Percentiles rank a stretch among this genome's conserved stretches.
These are phyloP conservation scores for Phytophthora ramorum DNA, from an alignment of 352 stramenopile genomes.

Conservation along the genomic window DNA sequence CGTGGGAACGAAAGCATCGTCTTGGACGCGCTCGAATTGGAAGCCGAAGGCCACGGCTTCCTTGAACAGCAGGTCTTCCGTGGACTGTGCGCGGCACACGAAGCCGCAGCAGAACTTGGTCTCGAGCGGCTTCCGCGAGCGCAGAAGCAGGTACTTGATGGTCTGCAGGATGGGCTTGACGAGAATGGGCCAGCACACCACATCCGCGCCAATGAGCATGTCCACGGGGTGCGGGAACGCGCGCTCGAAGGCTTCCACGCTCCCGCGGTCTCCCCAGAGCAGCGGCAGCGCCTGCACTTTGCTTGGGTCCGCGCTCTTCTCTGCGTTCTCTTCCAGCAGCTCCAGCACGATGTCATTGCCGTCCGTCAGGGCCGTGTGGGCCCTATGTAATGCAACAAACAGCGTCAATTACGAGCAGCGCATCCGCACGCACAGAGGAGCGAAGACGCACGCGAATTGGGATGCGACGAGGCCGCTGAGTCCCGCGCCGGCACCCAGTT, in stretches of 20 bases:
- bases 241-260: conserved; percentile 49
- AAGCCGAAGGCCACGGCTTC: conserved; percentile 53
- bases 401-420: conserved; percentile 13
- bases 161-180: conserved; percentile 78
- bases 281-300: conserved; percentile 50
- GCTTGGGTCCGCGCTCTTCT: conserved; percentile 32
- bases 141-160: conserved; percentile 67
- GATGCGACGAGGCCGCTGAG: conserved; percentile 68
- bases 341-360: conserved; percentile 77
- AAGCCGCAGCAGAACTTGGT: conserved; percentile 70
- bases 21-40: conserved; percentile 42
- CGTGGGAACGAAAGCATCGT: conserved; percentile 46
- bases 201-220: conserved; percentile 69
- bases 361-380: conserved; percentile 65
- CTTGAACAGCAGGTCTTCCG: conserved; percentile 60
- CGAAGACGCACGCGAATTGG: conserved; percentile 55
- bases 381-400: conserved; percentile 30
- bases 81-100: conserved; percentile 61
- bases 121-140: conserved; percentile 38
- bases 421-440: background rate
- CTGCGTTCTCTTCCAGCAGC: conserved; percentile 56
- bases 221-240: conserved; percentile 57
- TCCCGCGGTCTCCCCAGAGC: conserved; percentile 61
- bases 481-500: conserved; percentile 59
- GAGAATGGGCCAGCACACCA: conserved; percentile 76